phyloP scores from a whole-genome alignment of 371 early-diverging fungal species.

The Mortierella sp. region DNA sequence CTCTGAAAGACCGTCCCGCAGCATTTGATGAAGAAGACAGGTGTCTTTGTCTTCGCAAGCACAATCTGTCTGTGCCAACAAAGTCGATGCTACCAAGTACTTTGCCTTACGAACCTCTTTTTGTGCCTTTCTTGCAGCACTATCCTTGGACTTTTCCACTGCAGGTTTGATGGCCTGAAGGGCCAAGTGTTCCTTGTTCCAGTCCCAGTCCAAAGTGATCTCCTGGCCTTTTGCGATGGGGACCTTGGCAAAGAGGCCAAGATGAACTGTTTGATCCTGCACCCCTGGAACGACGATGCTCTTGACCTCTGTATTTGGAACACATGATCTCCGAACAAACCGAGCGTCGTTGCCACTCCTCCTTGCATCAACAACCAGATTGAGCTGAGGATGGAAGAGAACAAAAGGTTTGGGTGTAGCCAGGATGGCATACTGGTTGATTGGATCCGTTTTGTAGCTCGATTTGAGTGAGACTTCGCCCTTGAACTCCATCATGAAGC shows the following conservation, averaged over 20 bases:
- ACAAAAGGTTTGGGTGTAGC: constrained; percentile 77
- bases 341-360: constrained; percentile 75
- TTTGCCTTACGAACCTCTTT: constrained; percentile 53
- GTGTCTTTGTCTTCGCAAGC: constrained; percentile 52
- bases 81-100: constrained; percentile 38
- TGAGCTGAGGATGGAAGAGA: constrained; percentile 76
- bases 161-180: constrained; percentile 28
- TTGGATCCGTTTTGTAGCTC: constrained; percentile 68
- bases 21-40: constrained; percentile 54
- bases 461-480: constrained; percentile 80
- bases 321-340: constrained; percentile 78
- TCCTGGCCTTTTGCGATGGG: constrained; percentile 76
- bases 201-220: constrained; percentile 79
- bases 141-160: constrained; percentile 33
- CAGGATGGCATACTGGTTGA: constrained; percentile 69
- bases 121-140: constrained; percentile 6
- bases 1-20: constrained; percentile 34
- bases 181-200: constrained; percentile 70
- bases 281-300: constrained; percentile 68
- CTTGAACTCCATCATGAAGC: constrained; percentile 77
- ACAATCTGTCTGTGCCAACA: constrained; percentile 55
- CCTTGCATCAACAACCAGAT: constrained; percentile 83
- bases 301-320: constrained; percentile 76
- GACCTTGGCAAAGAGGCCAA: constrained; percentile 77
- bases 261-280: constrained; percentile 66